Evolutionary conservation across 1,284 basidiomycete genomes (phyloP).

Genomic region (Puccinia triticina): DNA sequence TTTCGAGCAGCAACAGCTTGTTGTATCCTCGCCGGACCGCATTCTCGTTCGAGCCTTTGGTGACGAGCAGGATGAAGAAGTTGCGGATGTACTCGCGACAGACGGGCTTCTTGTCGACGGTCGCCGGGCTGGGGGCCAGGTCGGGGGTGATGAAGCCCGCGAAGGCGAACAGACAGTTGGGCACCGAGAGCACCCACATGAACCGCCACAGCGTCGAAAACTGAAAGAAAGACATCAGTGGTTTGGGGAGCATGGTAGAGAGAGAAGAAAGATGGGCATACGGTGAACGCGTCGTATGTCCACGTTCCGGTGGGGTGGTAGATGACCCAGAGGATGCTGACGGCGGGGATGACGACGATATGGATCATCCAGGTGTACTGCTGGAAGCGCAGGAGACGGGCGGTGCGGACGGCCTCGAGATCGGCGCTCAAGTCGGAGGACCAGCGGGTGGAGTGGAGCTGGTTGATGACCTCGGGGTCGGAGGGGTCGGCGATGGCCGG

Average conservation of each 20-base stretch:
- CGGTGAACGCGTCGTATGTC: constrained; percentile 50
- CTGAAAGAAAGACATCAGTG: too few species aligned
- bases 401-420: constrained; percentile 60
- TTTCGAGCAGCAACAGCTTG: constrained; percentile 62
- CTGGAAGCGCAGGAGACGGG: constrained; percentile 58
- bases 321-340: constrained; percentile 60
- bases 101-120: constrained; percentile 60
- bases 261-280: background rate
- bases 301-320: constrained; percentile 58
- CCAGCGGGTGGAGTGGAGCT: constrained; percentile 62
- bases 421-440: constrained; percentile 60
- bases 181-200: constrained; percentile 60
- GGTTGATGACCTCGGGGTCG: constrained; percentile 59
- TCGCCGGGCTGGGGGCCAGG: constrained; percentile 60
- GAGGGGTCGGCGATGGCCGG: constrained; percentile 57
- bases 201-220: constrained; percentile 62
- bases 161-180: constrained; percentile 61
- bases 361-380: constrained; percentile 60
- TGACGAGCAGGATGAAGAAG: constrained; percentile 62
- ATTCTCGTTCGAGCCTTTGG: constrained; percentile 62
- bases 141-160: constrained; percentile 59
- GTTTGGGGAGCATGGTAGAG: background rate
- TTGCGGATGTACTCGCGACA: constrained; percentile 61
- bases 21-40: constrained; percentile 61
- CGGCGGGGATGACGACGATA: constrained; percentile 59